Evolutionary conservation across 2,329 filamentous ascomycete species (phyloP).

Genomic region (Monosporascus sp.): DNA sequence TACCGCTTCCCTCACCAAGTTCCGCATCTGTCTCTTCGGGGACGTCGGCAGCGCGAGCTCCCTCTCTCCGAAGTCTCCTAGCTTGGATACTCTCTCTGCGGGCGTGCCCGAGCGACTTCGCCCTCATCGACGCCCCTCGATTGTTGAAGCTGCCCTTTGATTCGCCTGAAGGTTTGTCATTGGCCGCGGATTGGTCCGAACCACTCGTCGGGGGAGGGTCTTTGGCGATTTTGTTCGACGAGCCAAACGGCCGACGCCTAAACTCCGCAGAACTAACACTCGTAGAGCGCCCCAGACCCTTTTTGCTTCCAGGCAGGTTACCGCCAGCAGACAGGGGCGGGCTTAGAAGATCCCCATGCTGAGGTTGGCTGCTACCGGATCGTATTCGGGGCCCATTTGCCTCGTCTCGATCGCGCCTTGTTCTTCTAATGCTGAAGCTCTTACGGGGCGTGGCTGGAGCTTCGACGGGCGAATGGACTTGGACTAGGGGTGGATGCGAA

Average conservation of each 20-base stretch:
- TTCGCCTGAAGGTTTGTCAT: conserved; percentile 46
- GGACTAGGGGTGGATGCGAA: conserved; percentile 66
- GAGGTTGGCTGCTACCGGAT: conserved; percentile 60
- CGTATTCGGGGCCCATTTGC: conserved; percentile 39
- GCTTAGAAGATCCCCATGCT: conserved; percentile 73
- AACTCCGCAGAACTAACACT: conserved; percentile 88
- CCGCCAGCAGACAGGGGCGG: conserved; percentile 61
- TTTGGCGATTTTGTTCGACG: conserved; percentile 41
- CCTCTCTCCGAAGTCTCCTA: conserved; percentile 68
- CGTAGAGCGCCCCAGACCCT: conserved; percentile 75
- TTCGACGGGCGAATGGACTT: conserved; percentile 73
- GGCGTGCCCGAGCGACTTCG: conserved; percentile 85
- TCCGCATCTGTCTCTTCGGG: conserved; percentile 89
- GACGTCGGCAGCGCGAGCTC: conserved; percentile 68
- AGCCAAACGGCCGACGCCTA: conserved; percentile 52
- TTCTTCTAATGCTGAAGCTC: conserved; percentile 76
- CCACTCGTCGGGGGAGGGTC: conserved; percentile 72
- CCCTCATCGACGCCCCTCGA: conserved; percentile 61
- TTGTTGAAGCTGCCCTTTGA: conserved; percentile 46
- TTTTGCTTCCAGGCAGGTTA: conserved; percentile 51
- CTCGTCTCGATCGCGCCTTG: conserved; percentile 49
- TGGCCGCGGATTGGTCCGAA: conserved; percentile 66
- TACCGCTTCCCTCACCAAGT: conserved; percentile 54
- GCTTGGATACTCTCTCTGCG: conserved; percentile 89
- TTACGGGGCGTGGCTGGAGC: conserved; percentile 62